Conservation (phyloP, 2,329 filamentous ascomycete genomes). For the Epichloe elymi region DNA sequence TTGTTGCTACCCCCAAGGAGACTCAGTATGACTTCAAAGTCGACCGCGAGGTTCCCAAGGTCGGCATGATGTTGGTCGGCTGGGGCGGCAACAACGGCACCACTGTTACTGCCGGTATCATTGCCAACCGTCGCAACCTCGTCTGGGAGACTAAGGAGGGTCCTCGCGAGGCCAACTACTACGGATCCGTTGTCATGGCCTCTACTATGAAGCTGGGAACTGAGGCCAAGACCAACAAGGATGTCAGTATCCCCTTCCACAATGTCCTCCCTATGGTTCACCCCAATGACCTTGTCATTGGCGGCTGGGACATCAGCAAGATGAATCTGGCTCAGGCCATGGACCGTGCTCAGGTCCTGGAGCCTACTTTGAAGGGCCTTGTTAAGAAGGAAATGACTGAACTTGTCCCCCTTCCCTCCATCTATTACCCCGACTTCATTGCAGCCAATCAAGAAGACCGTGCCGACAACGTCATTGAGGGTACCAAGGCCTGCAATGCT, state of each 20-base stretch:
- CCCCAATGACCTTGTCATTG: conserved; percentile 87
- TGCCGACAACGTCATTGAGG: conserved; percentile 79
- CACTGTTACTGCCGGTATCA: conserved; percentile 91
- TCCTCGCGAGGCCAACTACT: conserved; percentile 80
- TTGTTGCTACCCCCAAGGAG: conserved; percentile 74
- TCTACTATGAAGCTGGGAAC: conserved; percentile 95
- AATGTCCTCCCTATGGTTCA: conserved; percentile 92
- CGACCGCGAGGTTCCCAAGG: conserved; percentile 82
- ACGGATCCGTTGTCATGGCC: conserved; percentile 92
- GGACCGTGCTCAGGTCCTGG: conserved; percentile 90
- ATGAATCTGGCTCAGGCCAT: conserved; percentile 84
- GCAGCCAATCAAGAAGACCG: conserved; percentile 95
- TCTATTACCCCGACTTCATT: conserved; percentile 99
- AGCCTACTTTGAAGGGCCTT: conserved; percentile 81
- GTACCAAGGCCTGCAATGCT: conserved; percentile 68
- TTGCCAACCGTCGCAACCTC: conserved; percentile 81
- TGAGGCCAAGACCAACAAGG: conserved; percentile 68
- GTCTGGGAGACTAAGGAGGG: conserved; percentile 93
- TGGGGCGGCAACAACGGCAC: conserved; percentile 98
- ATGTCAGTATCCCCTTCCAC: conserved; percentile 94
- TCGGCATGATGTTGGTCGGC: conserved; percentile 94
- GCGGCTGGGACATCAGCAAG: conserved; percentile 93
- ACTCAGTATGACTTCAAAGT: conserved; percentile 96
- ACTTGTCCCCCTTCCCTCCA: conserved; percentile 80
- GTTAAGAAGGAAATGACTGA: conserved; percentile 86